Conservation (phyloP, 23 red algal species). For the Cyanidioschyzon merolae region DNA sequence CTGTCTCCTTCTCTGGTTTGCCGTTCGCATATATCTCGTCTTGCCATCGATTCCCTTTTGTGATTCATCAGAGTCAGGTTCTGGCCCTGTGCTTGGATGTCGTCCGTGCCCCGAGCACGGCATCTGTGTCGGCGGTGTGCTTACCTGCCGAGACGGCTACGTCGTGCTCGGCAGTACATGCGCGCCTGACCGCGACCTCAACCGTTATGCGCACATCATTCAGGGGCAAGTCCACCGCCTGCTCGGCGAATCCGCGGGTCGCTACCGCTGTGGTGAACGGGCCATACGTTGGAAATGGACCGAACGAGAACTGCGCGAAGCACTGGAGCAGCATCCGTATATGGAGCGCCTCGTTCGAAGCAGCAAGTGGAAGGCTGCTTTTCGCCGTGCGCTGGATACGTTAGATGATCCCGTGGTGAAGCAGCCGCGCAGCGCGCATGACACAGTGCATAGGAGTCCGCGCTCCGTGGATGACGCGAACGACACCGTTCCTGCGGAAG, state of each 20-base stretch:
- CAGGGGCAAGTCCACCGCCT: background rate
- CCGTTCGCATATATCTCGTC: background rate
- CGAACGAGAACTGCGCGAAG: background rate
- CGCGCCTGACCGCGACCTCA: background rate
- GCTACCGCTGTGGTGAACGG: background rate
- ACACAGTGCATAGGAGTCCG: background rate
- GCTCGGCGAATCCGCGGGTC: background rate
- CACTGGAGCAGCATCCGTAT: background rate
- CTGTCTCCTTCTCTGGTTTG: background rate
- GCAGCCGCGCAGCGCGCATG: background rate
- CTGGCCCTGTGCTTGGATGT: background rate
- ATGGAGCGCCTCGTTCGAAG: slow-evolving; percentile 2
- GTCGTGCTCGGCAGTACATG: slow-evolving; percentile 3
- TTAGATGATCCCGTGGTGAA: background rate
- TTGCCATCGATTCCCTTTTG: background rate
- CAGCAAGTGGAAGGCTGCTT: slow-evolving; percentile 6
- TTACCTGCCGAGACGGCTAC: background rate
- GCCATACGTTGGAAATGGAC: slow-evolving; percentile 2
- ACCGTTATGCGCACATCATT: slow-evolving; percentile 5
- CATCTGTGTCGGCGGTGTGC: background rate
- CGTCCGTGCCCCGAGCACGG: background rate
- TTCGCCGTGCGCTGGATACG: slow-evolving; percentile 6
- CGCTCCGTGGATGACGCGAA: background rate
- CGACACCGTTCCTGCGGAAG: background rate
- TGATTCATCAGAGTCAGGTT: background rate